Evolutionary conservation across 495 filamentous ascomycete genomes (phyloP), one percentile per base, ranked within the genome.

Genomic region (Clavariopsis aquatica): DNA sequence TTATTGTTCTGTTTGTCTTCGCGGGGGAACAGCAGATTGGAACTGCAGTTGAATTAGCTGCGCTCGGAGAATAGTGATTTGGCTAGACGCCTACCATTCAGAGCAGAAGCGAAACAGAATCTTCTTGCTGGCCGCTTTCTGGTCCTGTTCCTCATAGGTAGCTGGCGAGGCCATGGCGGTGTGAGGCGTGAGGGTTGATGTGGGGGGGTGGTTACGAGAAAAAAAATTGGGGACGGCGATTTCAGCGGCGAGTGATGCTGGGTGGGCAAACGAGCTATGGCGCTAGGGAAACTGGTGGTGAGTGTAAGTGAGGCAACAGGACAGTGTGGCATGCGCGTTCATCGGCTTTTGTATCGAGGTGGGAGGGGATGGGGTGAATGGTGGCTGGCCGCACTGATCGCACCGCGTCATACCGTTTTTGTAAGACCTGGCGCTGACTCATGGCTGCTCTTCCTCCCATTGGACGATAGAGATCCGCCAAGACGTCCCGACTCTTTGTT

Each of bases 11-110:
- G 68, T 22, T 81, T 81, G 75, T 96, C 91, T 80, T 99, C 94
- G 76, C 93, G 92, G 15, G 94, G 94, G 75, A 97, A 98, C 55
- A 99, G 81, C 85, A 99, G 89, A 83, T 99, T 99, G 70, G 91
- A 94, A 78, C 88, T 90, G 57, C 2, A 17, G 15, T 17, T 3
- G 27, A 13, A 59, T 70, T 68, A 73, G 49, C 8, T 15, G n/a
- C 31, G 31, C 56, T 43, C 19, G n/a, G 17, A 34, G 19, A 17
- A 12, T 65, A 17, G 55, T 52, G 19, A 1, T 34, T 34, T 1
- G 22, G 27, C 15, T 20, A 31, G 26, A 38, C 29, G 60, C 80
- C 61, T 77, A 89, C 88, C 94, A 98, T 82, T 98, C 94, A 60
- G 90, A 88, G 79, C 94, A 98, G 84, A 98, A 98, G 63, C 89